Percentiles rank a stretch among this genome's conserved stretches.
These are phyloP conservation scores for Lactarius sanguifluus DNA, from an alignment of 768 basidiomycete species.

Conservation along the genomic window DNA sequence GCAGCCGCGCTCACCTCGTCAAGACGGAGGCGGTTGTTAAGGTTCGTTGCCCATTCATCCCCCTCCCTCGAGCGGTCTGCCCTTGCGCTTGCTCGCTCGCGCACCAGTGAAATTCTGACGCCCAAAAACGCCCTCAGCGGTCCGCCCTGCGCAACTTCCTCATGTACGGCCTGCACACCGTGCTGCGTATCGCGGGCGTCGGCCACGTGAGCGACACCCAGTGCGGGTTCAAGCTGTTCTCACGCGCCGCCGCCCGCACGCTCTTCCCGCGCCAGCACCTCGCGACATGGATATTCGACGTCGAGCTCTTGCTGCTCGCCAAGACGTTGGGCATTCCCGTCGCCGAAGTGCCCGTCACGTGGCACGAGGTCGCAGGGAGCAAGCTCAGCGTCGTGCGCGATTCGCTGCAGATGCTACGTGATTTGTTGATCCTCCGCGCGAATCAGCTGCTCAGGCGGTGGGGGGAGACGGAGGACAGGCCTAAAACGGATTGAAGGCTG, in stretches of 20 bases:
- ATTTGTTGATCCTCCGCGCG: conserved; percentile 77
- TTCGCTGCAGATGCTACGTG: conserved; percentile 85
- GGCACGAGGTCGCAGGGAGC: conserved; percentile 93
- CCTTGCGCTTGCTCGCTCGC: background rate
- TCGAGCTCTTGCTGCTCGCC: conserved; percentile 86
- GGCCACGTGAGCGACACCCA: conserved; percentile 92
- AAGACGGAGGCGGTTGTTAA: conserved; percentile 92
- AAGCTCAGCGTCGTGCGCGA: conserved; percentile 86
- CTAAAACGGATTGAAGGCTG: conserved; percentile 20
- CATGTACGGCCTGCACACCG: conserved; percentile 91
- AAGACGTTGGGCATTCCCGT: conserved; percentile 77
- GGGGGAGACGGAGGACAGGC: conserved; percentile 33
- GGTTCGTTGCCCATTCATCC: conserved; percentile 43
- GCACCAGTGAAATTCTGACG: background rate
- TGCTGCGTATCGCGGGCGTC: conserved; percentile 85
- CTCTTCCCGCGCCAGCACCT: conserved; percentile 89
- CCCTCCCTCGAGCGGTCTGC: background rate
- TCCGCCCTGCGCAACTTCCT: conserved; percentile 86
- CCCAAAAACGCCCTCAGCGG: conserved; percentile 49
- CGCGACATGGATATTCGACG: conserved; percentile 94
- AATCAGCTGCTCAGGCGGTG: conserved; percentile 83
- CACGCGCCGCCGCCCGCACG: conserved; percentile 72
- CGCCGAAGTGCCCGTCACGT: conserved; percentile 82
- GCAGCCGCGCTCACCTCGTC: conserved; percentile 91
- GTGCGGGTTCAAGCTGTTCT: conserved; percentile 96